These are phyloP conservation scores for Ceriops tagal DNA, from an alignment of 345 rosid genomes.

Conservation along the genomic window DNA sequence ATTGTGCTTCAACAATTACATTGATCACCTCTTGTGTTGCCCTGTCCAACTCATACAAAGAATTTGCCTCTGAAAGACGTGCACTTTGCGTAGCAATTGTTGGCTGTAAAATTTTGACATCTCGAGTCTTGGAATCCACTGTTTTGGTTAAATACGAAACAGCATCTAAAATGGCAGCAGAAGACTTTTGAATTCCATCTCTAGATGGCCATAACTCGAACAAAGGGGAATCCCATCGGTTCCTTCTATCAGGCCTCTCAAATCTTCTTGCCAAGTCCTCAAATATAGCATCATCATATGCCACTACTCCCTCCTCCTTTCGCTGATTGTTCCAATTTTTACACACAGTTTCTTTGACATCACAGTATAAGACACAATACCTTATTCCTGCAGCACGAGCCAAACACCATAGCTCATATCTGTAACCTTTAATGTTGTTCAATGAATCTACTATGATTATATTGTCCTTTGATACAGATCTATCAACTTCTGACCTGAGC, in stretches of 20 bases:
- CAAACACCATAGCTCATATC: conserved; percentile 93
- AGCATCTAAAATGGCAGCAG: conserved; percentile 60
- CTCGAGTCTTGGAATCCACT: conserved; percentile 66
- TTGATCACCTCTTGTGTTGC: conserved; percentile 83
- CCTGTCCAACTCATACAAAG: conserved; percentile 76
- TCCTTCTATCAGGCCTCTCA: conserved; percentile 87
- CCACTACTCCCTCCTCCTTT: conserved; percentile 50
- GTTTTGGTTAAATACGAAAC: conserved; percentile 75
- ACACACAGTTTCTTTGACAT: conserved; percentile 60
- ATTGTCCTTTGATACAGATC: conserved; percentile 82
- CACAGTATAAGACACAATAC: conserved; percentile 74
- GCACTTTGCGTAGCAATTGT: conserved; percentile 81
- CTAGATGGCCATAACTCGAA: conserved; percentile 64
- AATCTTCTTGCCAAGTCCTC: conserved; percentile 81
- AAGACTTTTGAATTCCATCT: conserved; percentile 56
- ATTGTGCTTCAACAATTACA: conserved; percentile 74
- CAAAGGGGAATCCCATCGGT: conserved; percentile 95
- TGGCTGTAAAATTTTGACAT: conserved; percentile 80
- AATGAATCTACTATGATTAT: conserved; percentile 84
- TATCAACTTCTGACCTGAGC: conserved; percentile 93
- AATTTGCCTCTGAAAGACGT: conserved; percentile 72
- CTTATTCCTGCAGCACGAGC: conserved; percentile 89
- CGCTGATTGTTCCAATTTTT: conserved; percentile 80
- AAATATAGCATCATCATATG: conserved; percentile 61
- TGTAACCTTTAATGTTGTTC: conserved; percentile 91